A percentile compares a stretch with the other conserved stretches of the same genome.
Conservation (phyloP, 2,329 filamentous ascomycete species). For the Calonectria multiphialidica region DNA sequence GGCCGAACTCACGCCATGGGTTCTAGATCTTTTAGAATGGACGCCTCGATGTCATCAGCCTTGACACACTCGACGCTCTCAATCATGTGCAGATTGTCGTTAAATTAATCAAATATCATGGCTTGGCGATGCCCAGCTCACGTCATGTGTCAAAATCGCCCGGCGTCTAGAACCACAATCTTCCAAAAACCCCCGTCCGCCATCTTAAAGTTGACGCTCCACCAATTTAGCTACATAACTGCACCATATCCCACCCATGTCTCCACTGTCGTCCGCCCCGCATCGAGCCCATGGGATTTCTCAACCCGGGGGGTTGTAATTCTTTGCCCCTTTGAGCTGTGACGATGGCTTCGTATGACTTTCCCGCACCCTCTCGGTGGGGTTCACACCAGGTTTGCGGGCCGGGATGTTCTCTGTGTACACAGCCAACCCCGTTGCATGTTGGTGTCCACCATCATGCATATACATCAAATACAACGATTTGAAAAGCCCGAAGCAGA, state of each 20-base stretch:
- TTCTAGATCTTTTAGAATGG: slow-evolving; percentile 18
- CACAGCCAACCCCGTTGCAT: background rate
- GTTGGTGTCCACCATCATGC: background rate
- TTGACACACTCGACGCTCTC: background rate
- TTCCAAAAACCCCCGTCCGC: background rate
- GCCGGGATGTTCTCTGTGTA: background rate
- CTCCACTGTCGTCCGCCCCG: background rate
- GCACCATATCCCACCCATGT: background rate
- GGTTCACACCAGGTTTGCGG: background rate
- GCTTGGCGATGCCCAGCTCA: background rate
- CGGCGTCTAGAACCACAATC: background rate
- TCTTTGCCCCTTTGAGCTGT: slow-evolving; percentile 2
- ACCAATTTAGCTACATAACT: background rate
- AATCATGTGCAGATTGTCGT: background rate
- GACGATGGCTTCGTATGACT: slow-evolving; percentile 31
- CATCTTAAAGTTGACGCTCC: background rate
- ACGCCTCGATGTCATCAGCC: slow-evolving; percentile 2
- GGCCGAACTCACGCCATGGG: slow-evolving; percentile 29
- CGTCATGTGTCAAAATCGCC: background rate
- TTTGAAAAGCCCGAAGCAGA: background rate
- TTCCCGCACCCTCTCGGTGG: background rate
- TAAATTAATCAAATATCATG: background rate
- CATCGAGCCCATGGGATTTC: background rate
- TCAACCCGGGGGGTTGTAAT: background rate
- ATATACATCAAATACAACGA: background rate